These are phyloP conservation scores for Backusella westeae DNA, from an alignment of 192 early-diverging fungal species.

Conservation along the genomic window DNA sequence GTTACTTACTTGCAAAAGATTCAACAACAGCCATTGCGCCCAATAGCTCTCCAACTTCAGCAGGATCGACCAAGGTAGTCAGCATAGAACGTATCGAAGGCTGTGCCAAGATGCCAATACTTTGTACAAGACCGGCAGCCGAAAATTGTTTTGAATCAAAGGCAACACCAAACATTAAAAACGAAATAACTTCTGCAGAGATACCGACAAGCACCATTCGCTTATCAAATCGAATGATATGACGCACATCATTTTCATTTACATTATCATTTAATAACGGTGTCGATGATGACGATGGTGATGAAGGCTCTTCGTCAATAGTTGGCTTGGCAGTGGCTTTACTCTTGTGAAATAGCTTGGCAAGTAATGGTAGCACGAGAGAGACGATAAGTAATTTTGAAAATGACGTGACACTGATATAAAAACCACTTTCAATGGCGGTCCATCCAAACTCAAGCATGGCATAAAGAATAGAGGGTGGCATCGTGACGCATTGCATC, in stretches of 20 bases:
- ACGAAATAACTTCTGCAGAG: constrained; percentile 28
- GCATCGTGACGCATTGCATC: constrained; percentile 9
- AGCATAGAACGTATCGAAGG: constrained; percentile 44
- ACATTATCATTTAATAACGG: not conserved
- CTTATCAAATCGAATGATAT: constrained; percentile 35
- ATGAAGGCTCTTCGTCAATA: not conserved
- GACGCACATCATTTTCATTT: not conserved
- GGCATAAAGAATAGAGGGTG: constrained; percentile 40
- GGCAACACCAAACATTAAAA: constrained; percentile 33
- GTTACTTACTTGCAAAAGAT: constrained; percentile 33
- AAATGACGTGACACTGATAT: constrained; percentile 24
- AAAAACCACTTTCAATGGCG: constrained; percentile 41
- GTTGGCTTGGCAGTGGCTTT: not conserved
- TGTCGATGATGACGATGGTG: not conserved
- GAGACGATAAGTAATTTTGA: constrained; percentile 32
- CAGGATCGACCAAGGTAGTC: constrained; percentile 41
- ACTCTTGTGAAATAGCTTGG: constrained; percentile 29
- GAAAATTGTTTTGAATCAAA: constrained; percentile 14
- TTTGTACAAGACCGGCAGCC: constrained; percentile 22
- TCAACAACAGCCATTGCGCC: constrained; percentile 49
- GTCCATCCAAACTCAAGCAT: constrained; percentile 45
- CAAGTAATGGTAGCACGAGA: constrained; percentile 34
- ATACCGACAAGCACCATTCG: constrained; percentile 45
- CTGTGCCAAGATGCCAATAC: constrained; percentile 30
- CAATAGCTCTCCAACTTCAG: constrained; percentile 46